These are phyloP conservation scores for Leersia perrieri DNA, from an alignment of 176 grass and related monocot species.

Conservation along the genomic window DNA sequence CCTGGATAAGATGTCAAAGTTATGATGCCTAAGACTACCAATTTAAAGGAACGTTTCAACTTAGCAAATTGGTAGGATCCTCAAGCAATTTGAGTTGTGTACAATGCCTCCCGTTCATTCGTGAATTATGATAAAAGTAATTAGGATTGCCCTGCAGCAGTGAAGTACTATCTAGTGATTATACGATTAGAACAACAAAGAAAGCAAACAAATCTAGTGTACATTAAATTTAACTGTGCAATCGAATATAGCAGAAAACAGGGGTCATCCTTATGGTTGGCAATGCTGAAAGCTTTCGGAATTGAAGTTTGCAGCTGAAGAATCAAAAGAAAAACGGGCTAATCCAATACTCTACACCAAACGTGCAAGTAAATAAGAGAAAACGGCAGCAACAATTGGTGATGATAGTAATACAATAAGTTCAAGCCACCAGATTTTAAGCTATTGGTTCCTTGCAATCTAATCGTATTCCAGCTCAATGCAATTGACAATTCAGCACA, in stretches of 20 bases:
- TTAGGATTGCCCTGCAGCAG: constrained; percentile 2
- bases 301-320: neutral
- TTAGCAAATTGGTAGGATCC: neutral
- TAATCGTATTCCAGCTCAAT: constrained; percentile 9
- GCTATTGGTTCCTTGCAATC: constrained; percentile 14
- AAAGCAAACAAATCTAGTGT: constrained; percentile 9
- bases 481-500: constrained; percentile 14
- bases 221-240: constrained; percentile 3
- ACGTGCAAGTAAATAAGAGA: constrained; percentile 35
- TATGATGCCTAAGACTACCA: constrained; percentile 3
- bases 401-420: neutral
- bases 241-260: neutral
- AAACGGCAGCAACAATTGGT: neutral
- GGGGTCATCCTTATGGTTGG: neutral
- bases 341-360: constrained; percentile 19
- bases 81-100: constrained; percentile 13
- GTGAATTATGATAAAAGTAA: constrained; percentile 11
- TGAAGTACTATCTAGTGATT: neutral
- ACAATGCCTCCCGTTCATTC: neutral
- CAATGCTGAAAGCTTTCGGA: neutral
- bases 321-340: constrained; percentile 6
- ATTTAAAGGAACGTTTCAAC: neutral
- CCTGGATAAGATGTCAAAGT: neutral
- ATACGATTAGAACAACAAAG: neutral
- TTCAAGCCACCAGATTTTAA: constrained; percentile 8